A percentile compares a stretch with the other conserved stretches of the same genome.
phyloP scores from a whole-genome alignment of 2,329 filamentous ascomycete species.

The Curvularia spicifera region DNA sequence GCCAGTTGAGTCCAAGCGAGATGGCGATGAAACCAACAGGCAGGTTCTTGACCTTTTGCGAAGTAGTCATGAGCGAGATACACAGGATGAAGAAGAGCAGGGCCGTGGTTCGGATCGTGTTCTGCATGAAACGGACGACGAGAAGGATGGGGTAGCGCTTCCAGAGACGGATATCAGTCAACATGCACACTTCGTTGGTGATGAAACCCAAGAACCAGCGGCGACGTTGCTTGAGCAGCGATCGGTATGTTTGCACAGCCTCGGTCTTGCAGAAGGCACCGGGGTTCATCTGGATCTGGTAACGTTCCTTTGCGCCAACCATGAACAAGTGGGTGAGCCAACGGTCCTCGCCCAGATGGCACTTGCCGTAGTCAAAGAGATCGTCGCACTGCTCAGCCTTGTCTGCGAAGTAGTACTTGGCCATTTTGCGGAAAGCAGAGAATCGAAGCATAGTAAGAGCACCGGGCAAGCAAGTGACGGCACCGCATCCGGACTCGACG shows the following conservation, averaged over 20 bases:
- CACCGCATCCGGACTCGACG: slow-evolving; percentile 90
- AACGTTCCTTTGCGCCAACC: slow-evolving; percentile 90
- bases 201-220: slow-evolving; percentile 98
- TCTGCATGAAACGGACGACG: slow-evolving; percentile 89
- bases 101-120: slow-evolving; percentile 93
- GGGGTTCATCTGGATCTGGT: slow-evolving; percentile 97
- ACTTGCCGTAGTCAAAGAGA: slow-evolving; percentile 95
- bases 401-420: slow-evolving; percentile 97
- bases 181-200: slow-evolving; percentile 97
- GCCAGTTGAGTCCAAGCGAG: slow-evolving; percentile 90
- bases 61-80: slow-evolving; percentile 83
- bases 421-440: slow-evolving; percentile 95
- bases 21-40: slow-evolving; percentile 94
- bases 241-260: slow-evolving; percentile 85
- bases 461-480: slow-evolving; percentile 92
- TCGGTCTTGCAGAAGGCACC: slow-evolving; percentile 98
- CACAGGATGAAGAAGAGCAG: slow-evolving; percentile 94
- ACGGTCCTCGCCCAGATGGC: slow-evolving; percentile 91
- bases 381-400: slow-evolving; percentile 95
- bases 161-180: slow-evolving; percentile 93
- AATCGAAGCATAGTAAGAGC: slow-evolving; percentile 96
- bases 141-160: slow-evolving; percentile 86
- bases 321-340: slow-evolving; percentile 99
- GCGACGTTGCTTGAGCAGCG: slow-evolving; percentile 89
- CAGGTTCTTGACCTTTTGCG: slow-evolving; percentile 76